phyloP scores from a whole-genome alignment of 2,329 filamentous ascomycete genomes.

The Xylariaceae sp. region DNA sequence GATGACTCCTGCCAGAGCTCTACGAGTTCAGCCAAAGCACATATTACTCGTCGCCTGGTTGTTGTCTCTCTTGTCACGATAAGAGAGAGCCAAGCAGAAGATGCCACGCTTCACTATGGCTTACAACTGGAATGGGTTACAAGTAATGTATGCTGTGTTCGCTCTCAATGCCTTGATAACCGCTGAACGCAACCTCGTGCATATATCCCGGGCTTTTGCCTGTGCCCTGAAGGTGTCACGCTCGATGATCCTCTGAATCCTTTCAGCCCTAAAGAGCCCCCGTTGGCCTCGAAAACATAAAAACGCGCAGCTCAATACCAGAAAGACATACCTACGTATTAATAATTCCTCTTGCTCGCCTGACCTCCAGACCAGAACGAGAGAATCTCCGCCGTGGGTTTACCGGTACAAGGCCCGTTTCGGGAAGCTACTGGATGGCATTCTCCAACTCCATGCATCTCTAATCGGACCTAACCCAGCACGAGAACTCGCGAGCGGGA shows the following conservation, averaged over 20 bases:
- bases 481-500: constrained; percentile 14
- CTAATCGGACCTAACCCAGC: constrained; percentile 23
- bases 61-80: background rate
- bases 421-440: constrained; percentile 10
- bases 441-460: constrained; percentile 18
- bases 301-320: background rate
- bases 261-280: constrained; percentile 1
- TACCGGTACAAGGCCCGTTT: background rate
- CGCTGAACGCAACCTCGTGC: background rate
- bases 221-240: background rate
- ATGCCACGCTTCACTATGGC: background rate
- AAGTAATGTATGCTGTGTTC: background rate
- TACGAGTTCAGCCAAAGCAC: background rate
- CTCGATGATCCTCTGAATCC: background rate
- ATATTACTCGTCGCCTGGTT: background rate
- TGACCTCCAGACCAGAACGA: background rate
- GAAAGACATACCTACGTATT: background rate
- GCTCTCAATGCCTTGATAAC: background rate
- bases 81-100: background rate
- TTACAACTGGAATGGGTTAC: background rate
- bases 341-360: background rate
- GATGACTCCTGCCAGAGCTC: background rate
- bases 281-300: background rate
- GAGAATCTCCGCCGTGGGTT: background rate
- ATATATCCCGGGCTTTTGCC: background rate